These are phyloP conservation scores for Coccomyxa subellipsoidea DNA, from an alignment of 163 green algal genomes.

Conservation along the genomic window DNA sequence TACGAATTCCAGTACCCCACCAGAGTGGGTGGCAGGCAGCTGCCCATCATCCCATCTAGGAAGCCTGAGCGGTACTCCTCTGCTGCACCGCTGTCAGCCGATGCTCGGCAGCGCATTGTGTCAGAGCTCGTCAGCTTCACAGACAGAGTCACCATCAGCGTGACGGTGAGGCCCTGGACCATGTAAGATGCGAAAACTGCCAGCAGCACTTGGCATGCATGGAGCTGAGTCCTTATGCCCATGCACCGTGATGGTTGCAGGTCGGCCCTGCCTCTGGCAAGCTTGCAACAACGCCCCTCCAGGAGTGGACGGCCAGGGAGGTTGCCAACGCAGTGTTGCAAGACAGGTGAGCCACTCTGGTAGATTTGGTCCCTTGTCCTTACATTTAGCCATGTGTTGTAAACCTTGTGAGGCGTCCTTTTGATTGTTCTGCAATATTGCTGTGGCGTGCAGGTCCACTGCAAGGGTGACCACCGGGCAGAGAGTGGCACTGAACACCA, in stretches of 20 bases:
- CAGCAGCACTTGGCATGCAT: neutral
- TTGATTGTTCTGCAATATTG: neutral
- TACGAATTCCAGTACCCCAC: conserved; percentile 78
- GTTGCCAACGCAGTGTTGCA: conserved; percentile 76
- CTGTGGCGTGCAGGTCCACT: conserved; percentile 58
- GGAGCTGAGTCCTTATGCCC: neutral
- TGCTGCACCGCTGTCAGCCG: conserved; percentile 65
- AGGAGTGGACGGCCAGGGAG: conserved; percentile 63
- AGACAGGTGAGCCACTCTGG: conserved; percentile 45
- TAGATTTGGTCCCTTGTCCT: neutral
- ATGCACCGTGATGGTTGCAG: conserved; percentile 11
- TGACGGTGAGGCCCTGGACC: conserved; percentile 48
- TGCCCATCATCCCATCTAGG: conserved; percentile 52
- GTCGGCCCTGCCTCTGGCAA: conserved; percentile 59
- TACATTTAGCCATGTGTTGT: no score
- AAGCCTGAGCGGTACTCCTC: conserved; percentile 63
- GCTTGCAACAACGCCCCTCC: conserved; percentile 40
- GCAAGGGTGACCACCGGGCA: conserved; percentile 69
- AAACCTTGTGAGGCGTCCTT: no score
- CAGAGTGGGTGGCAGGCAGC: conserved; percentile 21
- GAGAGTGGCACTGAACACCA: conserved; percentile 57
- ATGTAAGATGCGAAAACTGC: neutral
- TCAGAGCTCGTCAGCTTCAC: conserved; percentile 68
- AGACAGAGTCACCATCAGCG: conserved; percentile 59
- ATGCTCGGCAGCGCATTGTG: conserved; percentile 83